These are phyloP conservation scores for Brettanomyces sp. DNA, from an alignment of 805 yeast genomes.

Conservation along the genomic window DNA sequence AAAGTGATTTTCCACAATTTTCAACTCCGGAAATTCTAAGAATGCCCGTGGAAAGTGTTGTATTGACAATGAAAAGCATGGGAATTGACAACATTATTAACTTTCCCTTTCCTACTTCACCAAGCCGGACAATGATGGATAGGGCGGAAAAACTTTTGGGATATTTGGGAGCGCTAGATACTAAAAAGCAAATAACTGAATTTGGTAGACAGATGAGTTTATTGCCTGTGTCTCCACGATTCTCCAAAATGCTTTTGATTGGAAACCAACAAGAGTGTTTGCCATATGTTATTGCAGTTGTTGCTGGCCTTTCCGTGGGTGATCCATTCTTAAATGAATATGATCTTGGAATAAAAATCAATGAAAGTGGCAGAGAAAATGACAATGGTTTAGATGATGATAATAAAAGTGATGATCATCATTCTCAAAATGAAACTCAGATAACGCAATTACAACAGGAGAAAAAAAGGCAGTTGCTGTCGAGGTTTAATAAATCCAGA, in stretches of 20 bases:
- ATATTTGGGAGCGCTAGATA: constrained; percentile 69
- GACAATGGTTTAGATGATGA: constrained; percentile 23
- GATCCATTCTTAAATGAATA: constrained; percentile 76
- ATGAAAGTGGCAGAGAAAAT: constrained; percentile 16
- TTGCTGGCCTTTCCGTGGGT: constrained; percentile 87
- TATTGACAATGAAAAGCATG: constrained; percentile 92
- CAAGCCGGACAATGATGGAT: constrained; percentile 48
- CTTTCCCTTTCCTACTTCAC: constrained; percentile 93
- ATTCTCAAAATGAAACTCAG: constrained; percentile 24
- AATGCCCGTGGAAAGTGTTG: constrained; percentile 97
- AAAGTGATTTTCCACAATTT: constrained; percentile 74
- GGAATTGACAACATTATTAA: constrained; percentile 84
- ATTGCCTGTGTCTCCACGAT: constrained; percentile 91
- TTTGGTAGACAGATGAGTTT: constrained; percentile 80
- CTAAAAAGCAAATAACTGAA: constrained; percentile 51
- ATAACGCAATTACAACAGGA: constrained; percentile 30
- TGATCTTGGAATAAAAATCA: constrained; percentile 50
- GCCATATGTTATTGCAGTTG: constrained; percentile 84
- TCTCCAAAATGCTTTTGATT: constrained; percentile 78
- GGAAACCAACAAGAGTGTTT: constrained; percentile 83
- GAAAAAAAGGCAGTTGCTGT: constrained; percentile 31
- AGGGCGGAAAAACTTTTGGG: constrained; percentile 62
- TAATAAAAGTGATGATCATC: constrained; percentile 22
- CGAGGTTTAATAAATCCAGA: constrained; percentile 50
- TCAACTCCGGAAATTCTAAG: constrained; percentile 83